Evolutionary conservation across 2,329 filamentous ascomycete genomes (phyloP), one percentile per base, ranked within the genome.

Genomic region (Penicillium sp.): DNA sequence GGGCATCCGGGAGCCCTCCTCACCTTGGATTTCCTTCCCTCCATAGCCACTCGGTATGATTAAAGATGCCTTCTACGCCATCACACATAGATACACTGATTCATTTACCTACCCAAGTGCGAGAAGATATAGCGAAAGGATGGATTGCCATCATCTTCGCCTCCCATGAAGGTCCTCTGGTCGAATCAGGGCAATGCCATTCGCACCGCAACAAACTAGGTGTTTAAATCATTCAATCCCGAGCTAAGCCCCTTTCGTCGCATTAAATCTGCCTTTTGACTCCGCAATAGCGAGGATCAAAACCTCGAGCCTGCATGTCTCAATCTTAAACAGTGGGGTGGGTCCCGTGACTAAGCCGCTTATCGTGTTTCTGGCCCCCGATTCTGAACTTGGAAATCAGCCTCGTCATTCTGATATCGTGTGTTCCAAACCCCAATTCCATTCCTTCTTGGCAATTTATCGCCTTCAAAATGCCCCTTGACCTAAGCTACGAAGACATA

Each of bases 401-500:
- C 31, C 31, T 35, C 31, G 8, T 35, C n/a, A 9, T 9, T 35
- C 31, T 35, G n/a, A 16, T 16, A 18, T 13, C n/a, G 3, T 14
- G 7, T 13, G 30, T 16, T n/a, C n/a, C n/a, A 5, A 5, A 7
- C 2, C 14, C 5, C 14, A 8, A 33, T 35, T 16, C 6, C 31
- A 16, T 9, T 35, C 14, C 14, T 9, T n/a, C 7, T 2, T n/a
- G 13, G 33, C 22, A 4, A 24, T 8, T 6, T 20, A 18, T 24
- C 4, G 36, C 20, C 20, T 22, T 22, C 30, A 46, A 27, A 25
- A 55, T 55, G 53, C 39, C 53, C 18, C 40, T 52, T 18, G 38
- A 51, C 40, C 40, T 50, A 38, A 50, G 25, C 16, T 48, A 55
- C 41, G 53, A 46, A 1, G 46, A 55, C 5, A 55, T 55, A 22